Evolutionary conservation across 73 alveolate genomes (phyloP).

Genomic region (Loxodes magnus): DNA sequence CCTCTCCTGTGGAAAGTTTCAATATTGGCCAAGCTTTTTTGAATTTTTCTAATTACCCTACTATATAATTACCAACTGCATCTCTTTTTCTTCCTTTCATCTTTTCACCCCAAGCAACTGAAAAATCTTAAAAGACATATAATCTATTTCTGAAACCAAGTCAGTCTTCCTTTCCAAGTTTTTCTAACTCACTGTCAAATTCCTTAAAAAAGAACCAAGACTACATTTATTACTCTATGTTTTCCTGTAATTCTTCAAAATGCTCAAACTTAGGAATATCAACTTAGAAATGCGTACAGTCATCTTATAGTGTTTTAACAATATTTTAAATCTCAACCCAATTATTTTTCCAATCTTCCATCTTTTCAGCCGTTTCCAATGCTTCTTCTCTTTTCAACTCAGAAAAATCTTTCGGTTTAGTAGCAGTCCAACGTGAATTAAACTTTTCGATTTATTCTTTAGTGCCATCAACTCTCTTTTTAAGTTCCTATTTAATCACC

Average conservation of each 20-base stretch:
- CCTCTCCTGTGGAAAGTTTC: constrained; percentile 97
- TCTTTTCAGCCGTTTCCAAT: constrained; percentile 68
- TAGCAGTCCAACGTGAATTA: constrained; percentile 85
- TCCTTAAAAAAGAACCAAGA: constrained; percentile 93
- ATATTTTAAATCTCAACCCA: constrained; percentile 83
- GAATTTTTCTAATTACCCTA: constrained; percentile 69
- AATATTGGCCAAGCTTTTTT: constrained; percentile 80
- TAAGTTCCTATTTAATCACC: constrained; percentile 71
- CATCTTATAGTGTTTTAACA: constrained; percentile 60
- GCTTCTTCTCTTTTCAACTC: constrained; percentile 93
- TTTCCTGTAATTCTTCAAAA: constrained; percentile 84
- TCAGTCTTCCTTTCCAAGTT: constrained; percentile 95
- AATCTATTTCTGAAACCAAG: constrained; percentile 87
- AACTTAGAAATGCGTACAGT: constrained; percentile 88
- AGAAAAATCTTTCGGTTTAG: constrained; percentile 92
- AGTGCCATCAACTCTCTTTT: constrained; percentile 62
- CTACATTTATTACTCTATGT: constrained; percentile 28
- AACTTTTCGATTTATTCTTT: constrained; percentile 76
- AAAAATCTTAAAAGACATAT: constrained; percentile 71
- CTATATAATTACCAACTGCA: constrained; percentile 50
- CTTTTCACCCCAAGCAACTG: constrained; percentile 37
- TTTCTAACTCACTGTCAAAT: constrained; percentile 87
- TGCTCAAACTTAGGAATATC: constrained; percentile 61
- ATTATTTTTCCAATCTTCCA: constrained; percentile 80
- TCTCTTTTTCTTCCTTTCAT: constrained; percentile 38